A percentile compares a stretch with the other conserved stretches of the same genome.
Conservation (phyloP, 352 stramenopile genomes). For the Phytophthora colocasiae region DNA sequence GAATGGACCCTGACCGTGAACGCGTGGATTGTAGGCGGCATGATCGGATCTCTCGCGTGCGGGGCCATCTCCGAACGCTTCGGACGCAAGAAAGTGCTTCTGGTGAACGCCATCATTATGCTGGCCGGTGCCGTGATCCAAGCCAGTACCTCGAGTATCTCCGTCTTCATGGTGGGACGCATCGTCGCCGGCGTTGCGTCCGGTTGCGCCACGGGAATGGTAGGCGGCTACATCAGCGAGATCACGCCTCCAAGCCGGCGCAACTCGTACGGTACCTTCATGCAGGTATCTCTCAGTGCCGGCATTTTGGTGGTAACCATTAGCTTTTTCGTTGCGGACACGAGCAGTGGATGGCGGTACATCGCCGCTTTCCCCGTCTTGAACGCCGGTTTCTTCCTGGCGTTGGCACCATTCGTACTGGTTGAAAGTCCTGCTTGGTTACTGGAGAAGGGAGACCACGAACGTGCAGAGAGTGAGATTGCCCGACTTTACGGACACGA, state of each 20-base stretch:
- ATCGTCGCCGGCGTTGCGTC: conserved; percentile 49
- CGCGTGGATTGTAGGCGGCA: conserved; percentile 64
- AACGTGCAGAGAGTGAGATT: conserved; percentile 33
- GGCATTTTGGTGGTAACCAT: conserved; percentile 46
- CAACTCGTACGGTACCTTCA: conserved; percentile 38
- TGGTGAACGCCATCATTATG: conserved; percentile 44
- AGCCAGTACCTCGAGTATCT: conserved; percentile 35
- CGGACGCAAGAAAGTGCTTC: conserved; percentile 50
- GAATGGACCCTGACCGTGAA: conserved; percentile 64
- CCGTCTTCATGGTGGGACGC: conserved; percentile 46
- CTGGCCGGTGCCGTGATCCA: conserved; percentile 42
- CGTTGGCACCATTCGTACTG: conserved; percentile 30
- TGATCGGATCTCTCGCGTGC: conserved; percentile 52
- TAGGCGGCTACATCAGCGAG: conserved; percentile 50
- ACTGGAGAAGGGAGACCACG: conserved; percentile 35
- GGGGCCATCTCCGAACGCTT: conserved; percentile 43
- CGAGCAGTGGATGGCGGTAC: conserved; percentile 34
- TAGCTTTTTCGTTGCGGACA: conserved; percentile 47
- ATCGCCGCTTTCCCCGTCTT: conserved; percentile 48
- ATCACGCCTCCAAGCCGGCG: conserved; percentile 47
- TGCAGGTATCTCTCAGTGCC: conserved; percentile 50
- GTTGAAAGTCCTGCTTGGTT: conserved; percentile 55
- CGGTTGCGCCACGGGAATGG: conserved; percentile 42
- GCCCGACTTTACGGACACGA: conserved; percentile 34
- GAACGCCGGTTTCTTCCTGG: conserved; percentile 36